Conservation (phyloP, 1,139 yeast genomes). For the Debaryomyces fabryi region DNA sequence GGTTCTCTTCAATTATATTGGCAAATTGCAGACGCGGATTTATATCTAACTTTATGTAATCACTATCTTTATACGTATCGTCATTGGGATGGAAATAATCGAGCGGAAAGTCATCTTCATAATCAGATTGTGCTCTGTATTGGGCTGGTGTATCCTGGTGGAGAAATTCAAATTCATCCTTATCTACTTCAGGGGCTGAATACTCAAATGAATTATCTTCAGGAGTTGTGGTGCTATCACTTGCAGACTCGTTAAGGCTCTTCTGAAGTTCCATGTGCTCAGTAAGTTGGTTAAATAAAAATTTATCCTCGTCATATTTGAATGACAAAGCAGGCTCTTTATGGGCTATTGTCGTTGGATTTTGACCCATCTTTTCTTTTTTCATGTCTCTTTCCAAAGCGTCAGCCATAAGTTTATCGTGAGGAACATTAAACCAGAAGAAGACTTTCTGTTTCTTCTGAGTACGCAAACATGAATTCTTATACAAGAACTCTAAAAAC, state of each 20-base stretch:
- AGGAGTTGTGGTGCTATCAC: constrained; percentile 7
- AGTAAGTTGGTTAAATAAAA: constrained; percentile 51
- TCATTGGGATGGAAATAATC: constrained; percentile 52
- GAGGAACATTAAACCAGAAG: constrained; percentile 96
- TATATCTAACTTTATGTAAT: constrained; percentile 40
- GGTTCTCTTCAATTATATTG: constrained; percentile 24
- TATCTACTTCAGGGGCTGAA: constrained; percentile 8
- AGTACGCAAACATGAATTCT: constrained; percentile 85
- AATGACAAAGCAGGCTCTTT: constrained; percentile 68
- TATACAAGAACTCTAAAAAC: constrained; percentile 80
- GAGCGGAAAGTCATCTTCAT: constrained; percentile 69
- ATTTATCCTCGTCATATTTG: constrained; percentile 50
- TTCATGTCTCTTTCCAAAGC: constrained; percentile 92
- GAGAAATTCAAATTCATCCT: constrained; percentile 24
- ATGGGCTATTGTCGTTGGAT: constrained; percentile 61
- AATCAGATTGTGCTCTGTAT: constrained; percentile 24
- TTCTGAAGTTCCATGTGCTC: constrained; percentile 46
- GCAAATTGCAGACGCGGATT: constrained; percentile 26
- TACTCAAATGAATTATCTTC: constrained; percentile 24
- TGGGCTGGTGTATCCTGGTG: constrained; percentile 31
- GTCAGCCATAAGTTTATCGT: constrained; percentile 89
- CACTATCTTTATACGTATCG: constrained; percentile 22
- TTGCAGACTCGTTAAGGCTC: constrained; percentile 16
- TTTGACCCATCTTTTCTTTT: constrained; percentile 62
- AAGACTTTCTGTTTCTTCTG: constrained; percentile 97